These are phyloP conservation scores for Tarenaya hassleriana DNA, from an alignment of 345 rosid genomes.

Conservation along the genomic window DNA sequence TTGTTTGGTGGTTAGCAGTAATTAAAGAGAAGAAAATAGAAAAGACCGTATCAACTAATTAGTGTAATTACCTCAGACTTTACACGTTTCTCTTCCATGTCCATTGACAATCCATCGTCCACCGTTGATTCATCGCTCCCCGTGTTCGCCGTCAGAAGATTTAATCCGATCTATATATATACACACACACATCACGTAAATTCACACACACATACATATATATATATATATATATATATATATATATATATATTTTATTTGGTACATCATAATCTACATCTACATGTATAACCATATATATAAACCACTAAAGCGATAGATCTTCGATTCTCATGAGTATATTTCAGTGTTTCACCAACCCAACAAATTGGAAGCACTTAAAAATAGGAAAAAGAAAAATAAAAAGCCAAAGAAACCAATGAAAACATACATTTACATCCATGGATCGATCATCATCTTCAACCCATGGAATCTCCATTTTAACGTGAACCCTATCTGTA, in stretches of 20 bases:
- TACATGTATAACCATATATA: too few relatives aligned
- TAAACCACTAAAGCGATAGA: too few relatives aligned
- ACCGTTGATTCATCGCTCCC: slow-evolving; percentile 89
- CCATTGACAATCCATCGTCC: slow-evolving; percentile 71
- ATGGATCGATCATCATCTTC: slow-evolving; percentile 25
- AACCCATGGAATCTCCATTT: slow-evolving; percentile 41
- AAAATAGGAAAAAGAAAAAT: neutral
- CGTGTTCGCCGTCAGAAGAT: slow-evolving; percentile 56
- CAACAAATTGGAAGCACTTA: neutral
- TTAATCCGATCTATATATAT: slow-evolving; percentile 61
- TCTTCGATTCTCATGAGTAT: too few relatives aligned
- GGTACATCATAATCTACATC: too few relatives aligned
- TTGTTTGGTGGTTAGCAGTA: neutral
- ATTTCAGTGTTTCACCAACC: too few relatives aligned
- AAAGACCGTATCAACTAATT: neutral
- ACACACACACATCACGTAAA: too few relatives aligned
- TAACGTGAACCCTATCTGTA: slow-evolving; percentile 32
- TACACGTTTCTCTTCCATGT: slow-evolving; percentile 54
- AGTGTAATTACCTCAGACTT: slow-evolving; percentile 48
- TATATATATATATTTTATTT: too few relatives aligned
- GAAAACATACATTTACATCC: slow-evolving; percentile 59
- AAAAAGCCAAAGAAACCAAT: neutral
- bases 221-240: too few relatives aligned
- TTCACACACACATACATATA: too few relatives aligned
- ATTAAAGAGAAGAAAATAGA: neutral